phyloP scores from a whole-genome alignment of 106 monocot genomes.

The Vanilla planifolia region DNA sequence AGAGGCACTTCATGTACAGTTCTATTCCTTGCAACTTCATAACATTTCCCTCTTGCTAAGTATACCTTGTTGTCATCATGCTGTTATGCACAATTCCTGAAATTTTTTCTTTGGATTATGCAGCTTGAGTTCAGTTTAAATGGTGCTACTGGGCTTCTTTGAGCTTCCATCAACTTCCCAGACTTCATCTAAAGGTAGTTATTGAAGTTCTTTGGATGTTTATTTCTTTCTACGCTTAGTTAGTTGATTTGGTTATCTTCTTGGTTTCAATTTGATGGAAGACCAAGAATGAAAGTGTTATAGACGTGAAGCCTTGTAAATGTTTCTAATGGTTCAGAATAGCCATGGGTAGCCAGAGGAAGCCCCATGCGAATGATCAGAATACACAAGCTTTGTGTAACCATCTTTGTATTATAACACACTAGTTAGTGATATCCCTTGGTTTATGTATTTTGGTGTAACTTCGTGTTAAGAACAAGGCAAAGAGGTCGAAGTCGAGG shows the following conservation, averaged over 20 bases:
- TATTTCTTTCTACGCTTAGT: neutral
- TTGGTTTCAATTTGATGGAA: too few relatives aligned
- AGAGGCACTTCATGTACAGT: neutral
- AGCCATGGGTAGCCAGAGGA: neutral
- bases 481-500: too few relatives aligned
- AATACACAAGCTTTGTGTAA: neutral
- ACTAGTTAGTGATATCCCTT: too few relatives aligned
- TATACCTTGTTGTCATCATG: neutral
- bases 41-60: neutral
- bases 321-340: neutral
- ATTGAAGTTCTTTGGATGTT: neutral
- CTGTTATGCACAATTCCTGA: neutral
- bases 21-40: neutral
- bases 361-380: neutral
- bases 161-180: neutral
- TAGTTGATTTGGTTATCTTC: neutral
- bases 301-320: too few relatives aligned
- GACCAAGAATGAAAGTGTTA: too few relatives aligned
- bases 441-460: too few relatives aligned
- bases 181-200: neutral
- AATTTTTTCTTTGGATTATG: constrained; percentile 7
- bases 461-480: too few relatives aligned
- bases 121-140: constrained; percentile 31
- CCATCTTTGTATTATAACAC: neutral
- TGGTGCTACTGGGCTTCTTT: constrained; percentile 1